Base-by-base conservation (phyloP, 2,329 filamentous ascomycete species). In the Trichocomaceae sp. region DNA sequence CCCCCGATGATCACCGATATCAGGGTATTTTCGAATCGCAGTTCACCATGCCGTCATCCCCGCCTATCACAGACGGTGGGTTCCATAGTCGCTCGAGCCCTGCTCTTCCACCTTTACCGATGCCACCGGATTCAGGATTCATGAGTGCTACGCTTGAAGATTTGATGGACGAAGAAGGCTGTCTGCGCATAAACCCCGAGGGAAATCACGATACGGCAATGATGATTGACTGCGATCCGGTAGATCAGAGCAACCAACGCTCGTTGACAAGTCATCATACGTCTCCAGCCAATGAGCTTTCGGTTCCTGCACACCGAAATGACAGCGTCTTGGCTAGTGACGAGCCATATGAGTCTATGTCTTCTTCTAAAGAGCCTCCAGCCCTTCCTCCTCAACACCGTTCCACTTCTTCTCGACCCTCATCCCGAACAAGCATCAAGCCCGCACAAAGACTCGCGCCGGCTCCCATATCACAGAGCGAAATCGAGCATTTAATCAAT, bases 31-130 rank as follows among this genome's bases (percentile, higher is more conserved):
- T 77, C 45, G 77, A 86, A 54, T 95, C 90, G 51, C 87, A 90
- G 3, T 84, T 83, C 48, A 88, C 89, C 52, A 89, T 97, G 62
- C 87, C 87, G 1, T 97, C 93, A 0, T 97, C 92, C 3, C 92
- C 92, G 13, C 93, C 93, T 1, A 79, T 95, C 1, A 83, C 90
- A 59, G 80, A 83, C 60, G 80, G 80, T 37, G 76, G 78, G 29
- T 76, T 77, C 23, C 84, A 86, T 4, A 82, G 83, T 26, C 83
- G 85, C 23, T 96, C 91, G 2, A 97, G 92, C 66, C 93, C 92
- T 2, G 79, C 83, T 44, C 77, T 90, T 49, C 83, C 84, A 51
- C 79, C 79, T 5, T 77, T 85, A 59, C 77, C 78, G 7, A 64
- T 72, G 66, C 62, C 73, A 63, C 75, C 75, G 17, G 89, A 95